Evolutionary conservation across 2,329 filamentous ascomycete species (phyloP).

Genomic region (Metarhizium sp.): DNA sequence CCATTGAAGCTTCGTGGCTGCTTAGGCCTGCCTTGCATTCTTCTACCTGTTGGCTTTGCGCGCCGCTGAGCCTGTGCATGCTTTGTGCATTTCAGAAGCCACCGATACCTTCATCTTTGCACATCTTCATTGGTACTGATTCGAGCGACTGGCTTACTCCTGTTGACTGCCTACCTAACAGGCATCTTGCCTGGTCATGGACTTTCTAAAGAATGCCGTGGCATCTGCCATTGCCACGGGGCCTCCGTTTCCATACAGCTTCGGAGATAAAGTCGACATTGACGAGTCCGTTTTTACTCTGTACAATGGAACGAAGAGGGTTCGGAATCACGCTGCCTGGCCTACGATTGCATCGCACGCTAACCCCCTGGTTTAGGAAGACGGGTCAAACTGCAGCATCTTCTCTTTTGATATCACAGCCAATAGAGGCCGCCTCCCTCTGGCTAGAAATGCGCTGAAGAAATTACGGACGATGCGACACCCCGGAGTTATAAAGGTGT

Average conservation of each 20-base stretch:
- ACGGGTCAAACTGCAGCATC: constrained; percentile 88
- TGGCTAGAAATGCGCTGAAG: constrained; percentile 88
- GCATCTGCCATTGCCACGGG: constrained; percentile 94
- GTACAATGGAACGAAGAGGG: constrained; percentile 86
- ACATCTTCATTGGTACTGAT: background rate
- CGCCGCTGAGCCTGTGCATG: background rate
- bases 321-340: constrained; percentile 21
- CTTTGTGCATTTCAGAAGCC: background rate
- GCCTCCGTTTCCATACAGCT: constrained; percentile 83
- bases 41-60: background rate
- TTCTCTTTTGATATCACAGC: constrained; percentile 86
- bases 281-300: constrained; percentile 95
- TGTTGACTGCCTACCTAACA: background rate
- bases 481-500: constrained; percentile 85
- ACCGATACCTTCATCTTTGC: background rate
- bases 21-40: background rate
- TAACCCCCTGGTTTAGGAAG: constrained; percentile 53
- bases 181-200: constrained; percentile 50
- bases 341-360: background rate
- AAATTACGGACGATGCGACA: constrained; percentile 90
- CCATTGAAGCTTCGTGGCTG: constrained; percentile 2
- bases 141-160: background rate
- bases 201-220: constrained; percentile 96
- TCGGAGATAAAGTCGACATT: constrained; percentile 86
- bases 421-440: constrained; percentile 70